phyloP scores from a whole-genome alignment of 306 rosid genomes.

The Acacia acuminata region DNA sequence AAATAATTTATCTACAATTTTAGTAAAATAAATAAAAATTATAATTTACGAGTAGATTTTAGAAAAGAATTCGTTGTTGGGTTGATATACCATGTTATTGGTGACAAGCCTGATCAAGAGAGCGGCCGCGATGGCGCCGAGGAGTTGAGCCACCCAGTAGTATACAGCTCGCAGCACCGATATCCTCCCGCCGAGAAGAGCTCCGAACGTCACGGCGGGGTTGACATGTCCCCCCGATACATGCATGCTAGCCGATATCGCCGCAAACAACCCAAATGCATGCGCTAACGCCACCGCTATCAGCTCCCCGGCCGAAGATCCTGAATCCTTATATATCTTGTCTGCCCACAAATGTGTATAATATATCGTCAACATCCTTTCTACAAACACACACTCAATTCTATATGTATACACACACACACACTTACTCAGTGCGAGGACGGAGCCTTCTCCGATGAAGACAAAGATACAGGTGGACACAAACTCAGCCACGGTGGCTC shows the following conservation, averaged over 20 bases:
- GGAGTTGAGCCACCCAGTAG: conserved; percentile 92
- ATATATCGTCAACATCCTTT: neutral
- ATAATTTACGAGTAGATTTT: too few relatives aligned
- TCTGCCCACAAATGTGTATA: conserved; percentile 42
- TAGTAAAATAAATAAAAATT: too few relatives aligned
- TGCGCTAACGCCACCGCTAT: conserved; percentile 67
- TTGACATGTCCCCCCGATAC: conserved; percentile 90
- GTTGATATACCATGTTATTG: conserved; percentile 64
- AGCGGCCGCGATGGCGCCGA: conserved; percentile 75
- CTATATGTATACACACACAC: neutral
- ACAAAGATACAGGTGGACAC: conserved; percentile 83
- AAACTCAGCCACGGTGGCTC: conserved; percentile 89
- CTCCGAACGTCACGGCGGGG: conserved; percentile 92
- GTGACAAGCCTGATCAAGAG: conserved; percentile 83
- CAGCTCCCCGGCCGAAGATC: conserved; percentile 59
- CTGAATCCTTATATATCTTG: conserved; percentile 66
- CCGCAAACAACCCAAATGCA: conserved; percentile 72
- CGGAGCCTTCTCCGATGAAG: conserved; percentile 95
- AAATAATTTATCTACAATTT: too few relatives aligned
- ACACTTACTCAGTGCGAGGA: conserved; percentile 72
- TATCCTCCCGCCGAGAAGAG: conserved; percentile 81
- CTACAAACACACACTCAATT: neutral
- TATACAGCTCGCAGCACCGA: conserved; percentile 73
- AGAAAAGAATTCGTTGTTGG: too few relatives aligned
- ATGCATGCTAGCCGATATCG: conserved; percentile 72